Evolutionary conservation across 805 yeast species (phyloP), one percentile per base, ranked within the genome.

Genomic region (Debaryomyces tyrocola): DNA sequence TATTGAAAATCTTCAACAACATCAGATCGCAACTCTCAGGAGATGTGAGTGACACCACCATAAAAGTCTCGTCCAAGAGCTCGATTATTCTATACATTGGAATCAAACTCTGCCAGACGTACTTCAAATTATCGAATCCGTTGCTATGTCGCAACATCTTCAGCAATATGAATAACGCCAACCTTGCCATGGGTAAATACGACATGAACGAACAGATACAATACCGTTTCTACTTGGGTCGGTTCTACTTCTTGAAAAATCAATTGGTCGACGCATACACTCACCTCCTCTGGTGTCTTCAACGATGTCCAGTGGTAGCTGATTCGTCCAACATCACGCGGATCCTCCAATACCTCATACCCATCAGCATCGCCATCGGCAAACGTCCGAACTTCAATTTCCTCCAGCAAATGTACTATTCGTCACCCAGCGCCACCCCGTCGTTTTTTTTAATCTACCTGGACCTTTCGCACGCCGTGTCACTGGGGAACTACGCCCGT

Each of bases 141-240:
- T 67, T 81, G 52, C 63, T 81, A 14, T 83, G 87, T 61, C 74
- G 81, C 31, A 82, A 83, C 53, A 80, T 83, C 34, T 81, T 82
- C 55, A 74, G 84, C 29, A 83, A 82, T 58, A 76, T 83, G 68
- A 79, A 77, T 53, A 78, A 79, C 40, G 70, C 83, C 15, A 65
- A 68, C 20, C 63, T 82, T 34, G 70, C 67, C 34, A 72, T 73
- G 43, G 52, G 51, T 3, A 60, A 66, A n/a, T 80, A 74, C 35
- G 58, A 72, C 3, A 67, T 55, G 36, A 60, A 72, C 14, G 80
- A 79, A 50, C 74, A 78, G 38, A 56, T 81, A 6, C 77, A 75
- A 42, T 83, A 80, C 58, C 60, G 86, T 40, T 82, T 70, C 55
- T 72, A 78, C 40, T 62, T 82, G 38, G 83, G 83, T 3, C 70